Evolutionary conservation across 1,284 basidiomycete species (phyloP), one percentile per base, ranked within the genome.

Genomic region (Schizopora paradoxa): DNA sequence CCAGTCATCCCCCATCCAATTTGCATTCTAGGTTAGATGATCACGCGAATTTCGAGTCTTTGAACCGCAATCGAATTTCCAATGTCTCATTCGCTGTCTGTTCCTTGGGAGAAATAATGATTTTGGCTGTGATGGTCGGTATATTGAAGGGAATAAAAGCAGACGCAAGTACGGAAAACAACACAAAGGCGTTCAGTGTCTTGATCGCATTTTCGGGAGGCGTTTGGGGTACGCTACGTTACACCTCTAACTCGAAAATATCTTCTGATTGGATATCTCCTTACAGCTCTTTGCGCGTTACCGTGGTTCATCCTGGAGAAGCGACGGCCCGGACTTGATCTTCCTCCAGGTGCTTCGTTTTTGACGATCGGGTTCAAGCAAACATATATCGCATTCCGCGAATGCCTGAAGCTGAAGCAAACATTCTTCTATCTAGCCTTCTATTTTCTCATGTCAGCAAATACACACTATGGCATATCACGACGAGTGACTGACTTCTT

Each of bases 371-470:
- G 86, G 5, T 76, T 79, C 58, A 74, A 73, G 54, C 86, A 89
- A 61, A 74, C 79, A 3, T 81, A 79, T 55, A 69, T 80, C 35
- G 84, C 83, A 1, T 67, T 86, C 41, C 64, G 70, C 29, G 78
- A 87, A 54, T 86, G 83, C 56, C 60, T 80, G 59, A 72, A 73
- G 22, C 69, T 88, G 47, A 87, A 85, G 59, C 86, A 89, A 56
- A 89, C 82, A 1, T 84, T 84, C 56, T 52, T 86, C 35, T 87
- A 87, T 56, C 70, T 88, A 3, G 66, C 84, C 13, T 86, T 86
- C 56, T 87, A 84, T 60, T 87, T 88, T 59, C 65, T 88, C 23
- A 84, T 87, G 82, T n/a, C n/a, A n/a, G n/a, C n/a, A n/a, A n/a
- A n/a, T n/a, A n/a, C n/a, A n/a, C 79, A 55, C 46, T 77, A 63